These are phyloP conservation scores for Venturia pyrina DNA, from an alignment of 2,329 filamentous ascomycete genomes.

Conservation along the genomic window DNA sequence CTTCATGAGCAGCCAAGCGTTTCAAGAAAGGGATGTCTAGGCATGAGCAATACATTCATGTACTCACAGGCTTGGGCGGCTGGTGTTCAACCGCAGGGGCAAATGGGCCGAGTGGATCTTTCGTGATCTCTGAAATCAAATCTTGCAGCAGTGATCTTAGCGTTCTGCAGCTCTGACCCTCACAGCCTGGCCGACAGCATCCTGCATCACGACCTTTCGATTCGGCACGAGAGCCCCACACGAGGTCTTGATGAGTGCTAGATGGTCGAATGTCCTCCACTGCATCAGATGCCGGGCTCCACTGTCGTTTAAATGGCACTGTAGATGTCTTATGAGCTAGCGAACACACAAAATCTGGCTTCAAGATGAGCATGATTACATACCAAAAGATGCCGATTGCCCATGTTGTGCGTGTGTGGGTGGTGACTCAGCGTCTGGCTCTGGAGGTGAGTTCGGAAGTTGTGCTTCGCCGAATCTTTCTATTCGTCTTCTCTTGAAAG, in stretches of 20 bases:
- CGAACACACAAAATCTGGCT: neutral
- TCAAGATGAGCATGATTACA: neutral
- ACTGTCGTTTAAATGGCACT: neutral
- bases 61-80: conserved; percentile 9
- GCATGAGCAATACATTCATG: neutral
- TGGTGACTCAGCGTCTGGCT: conserved; percentile 1
- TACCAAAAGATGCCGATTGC: neutral
- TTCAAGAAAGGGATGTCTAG: neutral
- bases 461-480: neutral
- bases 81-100: neutral
- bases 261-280: neutral
- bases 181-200: conserved; percentile 9
- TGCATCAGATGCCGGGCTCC: neutral
- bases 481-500: neutral
- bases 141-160: conserved; percentile 9
- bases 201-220: neutral
- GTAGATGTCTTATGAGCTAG: neutral
- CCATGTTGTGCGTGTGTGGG: neutral
- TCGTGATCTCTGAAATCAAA: conserved; percentile 6
- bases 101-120: conserved; percentile 1
- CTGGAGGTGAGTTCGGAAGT: neutral
- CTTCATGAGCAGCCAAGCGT: neutral
- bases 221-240: neutral
- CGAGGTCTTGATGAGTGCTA: neutral
- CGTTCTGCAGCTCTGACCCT: conserved; percentile 2